A percentile compares a stretch with the other conserved stretches of the same genome.
Conservation (phyloP, 1,284 basidiomycete species). For the Rhodofomes roseus region DNA sequence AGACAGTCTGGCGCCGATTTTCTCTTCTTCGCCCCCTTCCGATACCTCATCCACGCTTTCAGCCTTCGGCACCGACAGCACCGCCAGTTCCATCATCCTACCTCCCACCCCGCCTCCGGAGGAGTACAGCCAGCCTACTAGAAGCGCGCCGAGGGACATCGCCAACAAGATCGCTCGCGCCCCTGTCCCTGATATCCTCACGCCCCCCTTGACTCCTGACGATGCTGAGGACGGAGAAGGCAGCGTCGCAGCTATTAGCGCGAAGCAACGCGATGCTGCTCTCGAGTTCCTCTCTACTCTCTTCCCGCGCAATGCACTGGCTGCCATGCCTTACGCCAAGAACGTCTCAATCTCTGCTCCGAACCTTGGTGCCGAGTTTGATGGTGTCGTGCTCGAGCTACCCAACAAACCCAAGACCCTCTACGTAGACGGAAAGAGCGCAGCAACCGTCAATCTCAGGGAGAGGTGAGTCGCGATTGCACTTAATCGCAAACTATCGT, state of each 20-base stretch:
- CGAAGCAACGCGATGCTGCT: constrained; percentile 51
- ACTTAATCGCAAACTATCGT: constrained; percentile 3
- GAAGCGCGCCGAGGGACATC: constrained; percentile 42
- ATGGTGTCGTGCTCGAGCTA: constrained; percentile 73
- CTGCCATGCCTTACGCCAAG: constrained; percentile 63
- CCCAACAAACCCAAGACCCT: constrained; percentile 67
- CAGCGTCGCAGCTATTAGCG: constrained; percentile 28
- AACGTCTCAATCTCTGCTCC: constrained; percentile 69
- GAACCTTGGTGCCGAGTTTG: constrained; percentile 61
- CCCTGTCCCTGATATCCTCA: constrained; percentile 37
- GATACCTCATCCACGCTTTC: constrained; percentile 35
- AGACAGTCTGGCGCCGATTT: constrained; percentile 74
- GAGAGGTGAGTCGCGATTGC: constrained; percentile 56
- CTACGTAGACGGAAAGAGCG: constrained; percentile 79
- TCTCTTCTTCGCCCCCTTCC: constrained; percentile 40
- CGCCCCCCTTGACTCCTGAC: constrained; percentile 67
- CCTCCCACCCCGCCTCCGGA: constrained; percentile 28
- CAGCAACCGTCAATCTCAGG: constrained; percentile 68
- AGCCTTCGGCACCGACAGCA: constrained; percentile 29
- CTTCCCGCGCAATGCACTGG: constrained; percentile 67
- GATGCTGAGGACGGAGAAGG: constrained; percentile 25
- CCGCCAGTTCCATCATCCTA: constrained; percentile 33
- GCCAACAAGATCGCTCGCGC: constrained; percentile 28
- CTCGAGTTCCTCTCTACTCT: constrained; percentile 73
- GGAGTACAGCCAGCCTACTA: constrained; percentile 7